Base-by-base conservation (phyloP, 148 eudicot genomes). In the Rhododendron ferrugineum region DNA sequence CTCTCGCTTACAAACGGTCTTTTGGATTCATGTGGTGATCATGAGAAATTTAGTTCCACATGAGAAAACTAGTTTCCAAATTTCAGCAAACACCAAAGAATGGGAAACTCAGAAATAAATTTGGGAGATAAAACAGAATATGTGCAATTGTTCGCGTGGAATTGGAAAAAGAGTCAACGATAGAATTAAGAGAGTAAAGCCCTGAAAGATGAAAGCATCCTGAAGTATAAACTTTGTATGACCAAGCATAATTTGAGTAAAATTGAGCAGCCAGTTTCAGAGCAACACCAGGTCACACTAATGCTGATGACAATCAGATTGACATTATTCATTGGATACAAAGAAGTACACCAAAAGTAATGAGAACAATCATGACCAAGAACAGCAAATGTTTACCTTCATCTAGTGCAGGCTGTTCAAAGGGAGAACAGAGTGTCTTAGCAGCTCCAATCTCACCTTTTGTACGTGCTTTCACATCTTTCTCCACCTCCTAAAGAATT, bases 371-470 rank as follows among this genome's bases (percentile, higher is more conserved):
- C 14, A 32, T 5, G 16, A 78, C 68, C 6, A 72, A 50, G 1
- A 72, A 54, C 44, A 22, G 60, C 49, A 46, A 64, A 52, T 46
- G 34, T 70, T 80, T 92, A 97, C 99, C 99, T 94, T 93, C 94
- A 75, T 89, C 91, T 86, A 97, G 76, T 87, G 85, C 91, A 44
- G 99, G 98, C 93, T 97, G 98, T 64, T 95, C 98, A 88, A 97
- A 92, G 60, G 99, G 99, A 58, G 99, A 88, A 79, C 99, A 97
- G 5, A 97, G 89, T 18, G 98, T 92, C 91, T 97, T 97, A 0
- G 96, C 98, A 37, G 99, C 98, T 79, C 99, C 99, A 82, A 88
- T 92, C 81, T 97, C 99, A 73, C 98, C 99, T 88, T 97, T 97
- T 40, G 99, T 97, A 80, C 98, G 89, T 66, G 94, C 83, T 88